Conservation (phyloP, 108 stramenopile genomes). For the Halocafeteria seosinensis region DNA sequence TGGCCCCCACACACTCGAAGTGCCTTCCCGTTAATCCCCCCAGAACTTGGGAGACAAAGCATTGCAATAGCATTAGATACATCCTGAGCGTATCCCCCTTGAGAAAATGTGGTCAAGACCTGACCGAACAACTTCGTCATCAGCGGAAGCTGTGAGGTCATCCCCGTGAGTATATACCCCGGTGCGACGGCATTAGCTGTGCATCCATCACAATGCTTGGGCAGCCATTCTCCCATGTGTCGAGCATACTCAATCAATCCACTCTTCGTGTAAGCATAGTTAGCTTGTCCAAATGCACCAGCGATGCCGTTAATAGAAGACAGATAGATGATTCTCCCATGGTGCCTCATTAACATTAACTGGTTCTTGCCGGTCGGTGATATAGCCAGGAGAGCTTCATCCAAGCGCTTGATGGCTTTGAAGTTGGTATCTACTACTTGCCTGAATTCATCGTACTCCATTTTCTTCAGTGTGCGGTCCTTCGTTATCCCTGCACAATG, state of each 20-base stretch:
- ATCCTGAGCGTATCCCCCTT: slow-evolving; percentile 2
- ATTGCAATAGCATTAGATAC: neutral
- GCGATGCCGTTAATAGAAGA: slow-evolving; percentile 8
- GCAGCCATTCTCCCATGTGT: neutral
- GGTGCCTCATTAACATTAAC: neutral
- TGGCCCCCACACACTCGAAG: slow-evolving; percentile 8
- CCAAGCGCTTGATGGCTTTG: neutral
- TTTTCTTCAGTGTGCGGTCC: slow-evolving; percentile 2
- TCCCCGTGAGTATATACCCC: slow-evolving; percentile 14
- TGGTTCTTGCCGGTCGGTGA: neutral
- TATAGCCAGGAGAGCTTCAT: neutral
- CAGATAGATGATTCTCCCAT: neutral
- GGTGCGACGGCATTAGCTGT: slow-evolving; percentile 11
- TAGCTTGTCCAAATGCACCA: slow-evolving; percentile 8
- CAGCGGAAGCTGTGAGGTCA: slow-evolving; percentile 1
- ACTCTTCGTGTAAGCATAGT: slow-evolving; percentile 6
- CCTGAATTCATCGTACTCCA: neutral
- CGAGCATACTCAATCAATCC: neutral
- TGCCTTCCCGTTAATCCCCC: slow-evolving; percentile 6
- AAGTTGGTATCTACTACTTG: slow-evolving; percentile 6
- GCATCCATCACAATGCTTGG: neutral
- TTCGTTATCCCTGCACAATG: slow-evolving; percentile 9
- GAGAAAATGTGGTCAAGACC: neutral
- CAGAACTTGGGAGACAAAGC: neutral
- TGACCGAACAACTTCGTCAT: neutral